Conservation (phyloP, 768 basidiomycete genomes). For the Boletus sp. region DNA sequence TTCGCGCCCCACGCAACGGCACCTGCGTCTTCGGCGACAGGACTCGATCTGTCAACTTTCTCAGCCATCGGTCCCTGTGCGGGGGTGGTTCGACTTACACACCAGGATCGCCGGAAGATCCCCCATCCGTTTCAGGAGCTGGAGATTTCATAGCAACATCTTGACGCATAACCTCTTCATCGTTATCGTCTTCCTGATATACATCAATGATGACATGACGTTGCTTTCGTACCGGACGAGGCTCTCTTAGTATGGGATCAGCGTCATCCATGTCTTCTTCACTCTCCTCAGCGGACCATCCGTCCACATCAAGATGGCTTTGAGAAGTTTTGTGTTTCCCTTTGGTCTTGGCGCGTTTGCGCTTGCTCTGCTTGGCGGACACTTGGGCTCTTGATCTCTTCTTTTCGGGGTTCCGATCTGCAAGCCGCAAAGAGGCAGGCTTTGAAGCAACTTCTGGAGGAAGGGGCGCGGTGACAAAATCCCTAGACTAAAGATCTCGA, state of each 20-base stretch:
- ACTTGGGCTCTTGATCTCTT: slow-evolving; percentile 21
- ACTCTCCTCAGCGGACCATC: slow-evolving; percentile 17
- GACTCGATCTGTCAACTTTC: neutral
- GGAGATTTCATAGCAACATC: slow-evolving; percentile 20
- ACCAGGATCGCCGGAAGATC: neutral
- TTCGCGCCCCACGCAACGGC: neutral
- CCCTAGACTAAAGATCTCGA: slow-evolving; percentile 35
- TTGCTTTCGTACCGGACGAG: slow-evolving; percentile 33
- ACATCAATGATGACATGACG: slow-evolving; percentile 25
- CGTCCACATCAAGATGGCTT: slow-evolving; percentile 26
- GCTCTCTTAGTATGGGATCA: slow-evolving; percentile 9
- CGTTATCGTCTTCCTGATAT: slow-evolving; percentile 26
- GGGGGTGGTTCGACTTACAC: slow-evolving; percentile 3
- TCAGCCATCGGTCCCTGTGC: neutral
- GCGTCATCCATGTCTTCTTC: slow-evolving; percentile 14
- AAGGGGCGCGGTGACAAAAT: slow-evolving; percentile 35
- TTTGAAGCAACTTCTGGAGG: slow-evolving; percentile 18
- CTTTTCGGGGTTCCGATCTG: slow-evolving; percentile 3
- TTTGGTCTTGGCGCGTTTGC: slow-evolving; percentile 40
- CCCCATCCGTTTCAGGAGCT: neutral
- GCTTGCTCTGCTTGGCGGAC: slow-evolving; percentile 8
- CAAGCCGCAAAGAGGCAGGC: slow-evolving; percentile 5
- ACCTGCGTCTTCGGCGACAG: neutral
- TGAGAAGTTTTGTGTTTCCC: slow-evolving; percentile 32
- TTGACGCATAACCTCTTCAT: neutral